Evolutionary conservation across 164 flowering plant genomes (phyloP), one percentile per base, ranked within the genome.

Genomic region (Warburgia ugandensis): DNA sequence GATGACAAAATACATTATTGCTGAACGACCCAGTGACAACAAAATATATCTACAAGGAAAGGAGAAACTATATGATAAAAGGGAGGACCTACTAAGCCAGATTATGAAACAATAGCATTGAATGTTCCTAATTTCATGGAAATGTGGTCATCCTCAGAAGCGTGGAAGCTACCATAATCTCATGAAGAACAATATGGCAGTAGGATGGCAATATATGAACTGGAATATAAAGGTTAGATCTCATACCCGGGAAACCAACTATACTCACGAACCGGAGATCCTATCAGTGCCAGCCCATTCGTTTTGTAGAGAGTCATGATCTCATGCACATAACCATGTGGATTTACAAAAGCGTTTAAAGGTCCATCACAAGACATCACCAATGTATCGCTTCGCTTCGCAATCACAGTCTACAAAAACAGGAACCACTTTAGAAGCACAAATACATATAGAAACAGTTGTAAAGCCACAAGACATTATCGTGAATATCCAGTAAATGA

Each of bases 231-330:
- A 56, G 35, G 29, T 29, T 26, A 52, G 42, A n/a, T 40, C 12
- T 22, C 73, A 43, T 83, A 92, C 99, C 97, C 91, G 16, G 97
- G 97, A 72, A 92, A 92, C 99, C 97, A 92, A 75, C 96, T 86
- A 68, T 73, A 75, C 47, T 80, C 81, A 65, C 60, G 61, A 28
- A 19, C 50, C 0, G 95, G 73, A 43, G 27, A 55, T 39, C 92
- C 92, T 23, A 22, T 20, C 5, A 82, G 86, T 29, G 83, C 84
- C 48, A 88, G 48, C 51, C 91, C 89, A 65, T 64, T 74, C 48
- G 84, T 76, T 61, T 60, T 86, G 38, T 63, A 32, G 46, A 92
- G 71, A 36, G 94, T 92, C 89, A 88, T 71, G 45, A 83, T 63
- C 64, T 92, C 94, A 53, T 82, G 86, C 57, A 88, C 94, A 63